A percentile compares a stretch with the other conserved stretches of the same genome.
These are phyloP conservation scores for Neofusicoccum sp. DNA, from an alignment of 2,329 filamentous ascomycete species.

Conservation along the genomic window DNA sequence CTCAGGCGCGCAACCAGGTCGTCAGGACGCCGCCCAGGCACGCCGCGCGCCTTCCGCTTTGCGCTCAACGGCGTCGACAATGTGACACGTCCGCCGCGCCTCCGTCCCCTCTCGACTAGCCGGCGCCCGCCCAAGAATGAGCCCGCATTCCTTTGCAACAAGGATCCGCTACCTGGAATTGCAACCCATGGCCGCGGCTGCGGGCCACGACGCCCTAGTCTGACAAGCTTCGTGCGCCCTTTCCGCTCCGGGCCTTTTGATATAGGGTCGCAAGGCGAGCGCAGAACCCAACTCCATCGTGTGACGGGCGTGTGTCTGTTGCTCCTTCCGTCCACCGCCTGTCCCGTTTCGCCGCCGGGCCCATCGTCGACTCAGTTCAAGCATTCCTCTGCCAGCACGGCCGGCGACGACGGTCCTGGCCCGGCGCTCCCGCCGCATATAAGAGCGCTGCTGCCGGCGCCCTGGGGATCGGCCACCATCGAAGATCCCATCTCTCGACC, in stretches of 20 bases:
- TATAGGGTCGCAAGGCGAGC: conserved; percentile 18
- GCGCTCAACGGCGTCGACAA: conserved; percentile 13
- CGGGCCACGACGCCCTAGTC: conserved; percentile 46
- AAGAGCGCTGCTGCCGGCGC: conserved; percentile 10
- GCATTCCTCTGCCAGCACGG: conserved; percentile 19
- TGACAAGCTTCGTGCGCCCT: conserved; percentile 35
- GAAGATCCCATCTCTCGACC: conserved; percentile 4
- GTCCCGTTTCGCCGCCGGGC: conserved; percentile 33
- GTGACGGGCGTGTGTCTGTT: conserved; percentile 32
- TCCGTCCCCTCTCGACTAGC: not conserved
- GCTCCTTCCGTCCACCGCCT: conserved; percentile 35
- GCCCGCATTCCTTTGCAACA: conserved; percentile 32
- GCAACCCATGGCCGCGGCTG: conserved; percentile 48
- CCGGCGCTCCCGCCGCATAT: not conserved
- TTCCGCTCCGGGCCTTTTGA: conserved; percentile 27
- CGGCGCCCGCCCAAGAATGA: conserved; percentile 14
- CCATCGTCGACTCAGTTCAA: conserved; percentile 14
- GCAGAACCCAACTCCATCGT: conserved; percentile 15
- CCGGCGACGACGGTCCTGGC: not conserved
- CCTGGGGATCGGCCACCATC: conserved; percentile 20
- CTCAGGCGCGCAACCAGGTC: conserved; percentile 15
- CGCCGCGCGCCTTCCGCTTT: not conserved
- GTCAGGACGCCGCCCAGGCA: not conserved
- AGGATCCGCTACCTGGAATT: conserved; percentile 43
- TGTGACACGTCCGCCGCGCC: conserved; percentile 15